A percentile compares a stretch with the other conserved stretches of the same genome.
phyloP scores from a whole-genome alignment of 768 basidiomycete species.

The Podaxis sp. region DNA sequence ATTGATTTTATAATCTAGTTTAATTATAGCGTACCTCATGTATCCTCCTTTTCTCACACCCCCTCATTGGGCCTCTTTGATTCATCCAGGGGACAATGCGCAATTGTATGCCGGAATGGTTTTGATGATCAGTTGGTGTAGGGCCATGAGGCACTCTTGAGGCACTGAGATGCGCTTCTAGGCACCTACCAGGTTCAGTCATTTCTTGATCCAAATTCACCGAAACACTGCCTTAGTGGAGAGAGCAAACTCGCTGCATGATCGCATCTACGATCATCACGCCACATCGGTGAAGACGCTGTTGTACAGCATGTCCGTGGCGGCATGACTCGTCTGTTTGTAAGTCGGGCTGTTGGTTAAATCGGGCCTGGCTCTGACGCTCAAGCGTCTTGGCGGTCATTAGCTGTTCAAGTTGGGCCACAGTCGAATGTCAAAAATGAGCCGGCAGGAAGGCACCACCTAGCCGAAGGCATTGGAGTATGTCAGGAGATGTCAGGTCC shows the following conservation, averaged over 20 bases:
- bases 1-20: background rate
- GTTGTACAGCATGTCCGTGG: background rate
- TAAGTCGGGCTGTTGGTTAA: background rate
- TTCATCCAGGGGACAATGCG: background rate
- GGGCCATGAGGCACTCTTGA: background rate
- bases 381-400: background rate
- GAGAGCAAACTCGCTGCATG: background rate
- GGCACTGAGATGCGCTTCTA: background rate
- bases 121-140: background rate
- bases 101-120: background rate
- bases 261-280: conserved; percentile 4
- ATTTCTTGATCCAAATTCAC: background rate
- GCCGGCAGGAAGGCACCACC: too few relatives aligned
- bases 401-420: background rate
- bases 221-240: background rate
- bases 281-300: background rate
- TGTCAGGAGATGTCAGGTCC: too few relatives aligned
- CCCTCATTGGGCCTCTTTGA: background rate
- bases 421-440: background rate
- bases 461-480: too few relatives aligned
- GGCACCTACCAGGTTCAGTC: background rate
- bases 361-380: background rate
- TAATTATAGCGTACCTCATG: background rate
- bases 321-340: background rate
- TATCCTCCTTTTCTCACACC: background rate